Evolutionary conservation across 257 asterid species (phyloP).

Genomic region (Apocynum venetum): DNA sequence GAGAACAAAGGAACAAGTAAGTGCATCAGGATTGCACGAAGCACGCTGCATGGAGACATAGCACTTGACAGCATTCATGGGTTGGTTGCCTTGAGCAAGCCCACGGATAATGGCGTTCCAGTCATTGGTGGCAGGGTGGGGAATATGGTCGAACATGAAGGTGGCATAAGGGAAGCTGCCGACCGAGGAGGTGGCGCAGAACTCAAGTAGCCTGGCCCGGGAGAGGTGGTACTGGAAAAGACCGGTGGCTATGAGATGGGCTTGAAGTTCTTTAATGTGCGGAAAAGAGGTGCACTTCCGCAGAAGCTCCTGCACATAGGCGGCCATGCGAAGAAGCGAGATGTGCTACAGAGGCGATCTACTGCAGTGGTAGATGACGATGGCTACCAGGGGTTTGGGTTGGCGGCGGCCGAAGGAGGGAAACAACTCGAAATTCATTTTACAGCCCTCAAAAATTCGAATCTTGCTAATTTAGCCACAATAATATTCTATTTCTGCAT

Average conservation of each 20-base stretch:
- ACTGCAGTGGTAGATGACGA: not conserved
- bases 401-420: not conserved
- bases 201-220: constrained; percentile 74
- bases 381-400: too few relatives aligned
- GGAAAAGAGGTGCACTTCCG: constrained; percentile 49
- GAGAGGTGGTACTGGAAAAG: constrained; percentile 39
- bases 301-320: constrained; percentile 49
- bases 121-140: constrained; percentile 64
- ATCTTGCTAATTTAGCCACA: too few relatives aligned
- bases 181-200: constrained; percentile 49
- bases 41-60: constrained; percentile 68
- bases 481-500: too few relatives aligned
- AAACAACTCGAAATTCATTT: not conserved
- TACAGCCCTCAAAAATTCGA: too few relatives aligned
- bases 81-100: constrained; percentile 68
- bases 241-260: constrained; percentile 68
- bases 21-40: constrained; percentile 69
- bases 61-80: constrained; percentile 47
- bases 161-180: constrained; percentile 56
- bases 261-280: constrained; percentile 61
- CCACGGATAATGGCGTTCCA: constrained; percentile 98
- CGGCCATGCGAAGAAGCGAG: constrained; percentile 41
- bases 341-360: not conserved
- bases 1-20: constrained; percentile 84
- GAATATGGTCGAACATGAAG: constrained; percentile 45